Evolutionary conservation across 2,329 filamentous ascomycete species (phyloP).

Genomic region (Dothiorella sarmentorum): DNA sequence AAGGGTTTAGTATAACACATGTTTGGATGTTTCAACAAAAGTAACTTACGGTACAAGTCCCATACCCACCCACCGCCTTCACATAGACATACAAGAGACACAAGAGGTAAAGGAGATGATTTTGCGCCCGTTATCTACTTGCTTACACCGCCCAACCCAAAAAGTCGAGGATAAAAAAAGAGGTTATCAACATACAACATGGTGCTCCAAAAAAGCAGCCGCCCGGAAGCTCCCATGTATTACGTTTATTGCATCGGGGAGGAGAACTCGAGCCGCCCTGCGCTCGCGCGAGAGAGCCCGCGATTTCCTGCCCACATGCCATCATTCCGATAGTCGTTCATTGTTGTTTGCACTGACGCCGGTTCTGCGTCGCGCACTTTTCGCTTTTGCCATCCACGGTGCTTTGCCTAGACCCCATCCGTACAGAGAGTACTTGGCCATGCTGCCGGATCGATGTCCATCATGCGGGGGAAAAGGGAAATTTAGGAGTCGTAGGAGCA

Average conservation of each 20-base stretch:
- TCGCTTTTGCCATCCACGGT: not conserved
- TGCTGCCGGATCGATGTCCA: slow-evolving; percentile 13
- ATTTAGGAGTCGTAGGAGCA: slow-evolving; percentile 19
- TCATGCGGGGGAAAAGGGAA: not conserved
- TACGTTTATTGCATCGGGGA: not conserved
- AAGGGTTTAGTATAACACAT: no score
- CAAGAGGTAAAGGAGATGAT: slow-evolving; percentile 9
- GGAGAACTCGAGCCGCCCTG: no score
- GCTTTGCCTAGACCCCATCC: slow-evolving; percentile 8
- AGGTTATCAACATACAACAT: slow-evolving; percentile 17
- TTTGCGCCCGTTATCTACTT: slow-evolving; percentile 18
- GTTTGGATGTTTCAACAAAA: no score
- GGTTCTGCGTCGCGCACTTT: not conserved
- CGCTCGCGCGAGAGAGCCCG: slow-evolving; percentile 8
- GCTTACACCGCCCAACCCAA: slow-evolving; percentile 11
- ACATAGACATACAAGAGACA: not conserved
- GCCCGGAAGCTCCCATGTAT: slow-evolving; percentile 16
- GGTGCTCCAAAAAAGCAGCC: slow-evolving; percentile 11
- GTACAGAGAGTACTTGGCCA: slow-evolving; percentile 10
- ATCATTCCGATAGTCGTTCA: slow-evolving; percentile 7
- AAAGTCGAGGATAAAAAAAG: not conserved
- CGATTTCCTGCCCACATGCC: not conserved
- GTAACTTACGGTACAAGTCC: no score
- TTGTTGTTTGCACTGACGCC: not conserved
- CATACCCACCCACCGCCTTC: no score